Base-by-base conservation (phyloP, 495 filamentous ascomycete genomes). In the Penicillium steckii region DNA sequence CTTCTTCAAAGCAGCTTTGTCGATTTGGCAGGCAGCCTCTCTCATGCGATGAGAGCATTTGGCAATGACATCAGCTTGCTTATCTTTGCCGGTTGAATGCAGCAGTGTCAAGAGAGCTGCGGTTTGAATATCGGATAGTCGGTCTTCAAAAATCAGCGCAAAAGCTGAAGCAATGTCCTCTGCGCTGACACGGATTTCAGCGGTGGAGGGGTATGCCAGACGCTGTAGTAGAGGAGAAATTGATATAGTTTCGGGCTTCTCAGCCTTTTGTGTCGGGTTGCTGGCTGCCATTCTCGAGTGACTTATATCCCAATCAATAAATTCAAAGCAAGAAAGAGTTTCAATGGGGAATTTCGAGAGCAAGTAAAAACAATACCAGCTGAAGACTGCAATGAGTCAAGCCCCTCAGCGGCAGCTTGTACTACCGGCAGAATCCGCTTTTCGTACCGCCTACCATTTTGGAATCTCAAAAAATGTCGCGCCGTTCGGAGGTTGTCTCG, bases 91-190 rank as follows among this genome's bases (percentile, higher is more conserved):
- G 1, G 91, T 95, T 58, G 91, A 95, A 65, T 96, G 90, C 19
- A 99, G 74, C 19, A 89, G 84, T 24, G 93, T 96, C 17, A 99
- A 75, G 12, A 99, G 78, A 23, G 90, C 85, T 5, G 86, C 87
- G 3, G 86, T 87, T 57, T 97, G 95, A 6, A 92, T 86, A 22
- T 86, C 82, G 1, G 87, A 91, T 2, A 97, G 74, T 35, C 82
- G 79, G 70, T 96, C 84, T 22, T 88, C 90, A 64, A 97, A 97
- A 64, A 96, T 93, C 57, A 88, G 77, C 3, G 89, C 85, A 57
- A 99, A 85, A 13, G 94, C 92, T 7, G 85, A 72, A 49, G 92
- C 91, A 60, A 99, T 93, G 53, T 95, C 88, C 29, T 85, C 78
- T 17, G 92, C 85, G 17, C 82, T 81, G 10, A 91, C 85, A 19